Conservation (phyloP, 2,329 filamentous ascomycete genomes). For the Byssothecium circinans region DNA sequence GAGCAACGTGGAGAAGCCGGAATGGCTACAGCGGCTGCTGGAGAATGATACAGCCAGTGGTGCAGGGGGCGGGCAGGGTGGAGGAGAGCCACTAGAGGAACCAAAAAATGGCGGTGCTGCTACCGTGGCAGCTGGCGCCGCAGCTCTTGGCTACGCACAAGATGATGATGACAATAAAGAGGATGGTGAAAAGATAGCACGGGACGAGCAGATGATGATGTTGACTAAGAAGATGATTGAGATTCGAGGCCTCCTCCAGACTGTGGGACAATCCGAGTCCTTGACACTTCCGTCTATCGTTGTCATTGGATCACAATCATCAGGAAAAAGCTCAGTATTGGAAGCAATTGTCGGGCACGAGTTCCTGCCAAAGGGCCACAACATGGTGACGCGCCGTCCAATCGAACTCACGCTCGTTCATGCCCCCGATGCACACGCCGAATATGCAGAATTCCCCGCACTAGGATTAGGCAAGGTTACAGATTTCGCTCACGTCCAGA, state of each 20-base stretch:
- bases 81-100: constrained; percentile 47
- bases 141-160: constrained; percentile 76
- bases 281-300: constrained; percentile 93
- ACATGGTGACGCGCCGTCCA: constrained; percentile 95
- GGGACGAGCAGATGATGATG: constrained; percentile 99
- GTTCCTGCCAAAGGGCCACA: constrained; percentile 94
- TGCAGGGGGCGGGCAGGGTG: constrained; percentile 41
- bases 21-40: constrained; percentile 79
- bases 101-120: constrained; percentile 63
- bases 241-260: constrained; percentile 87
- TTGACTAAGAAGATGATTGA: constrained; percentile 99
- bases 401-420: constrained; percentile 97
- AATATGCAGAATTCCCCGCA: constrained; percentile 96
- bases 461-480: constrained; percentile 85
- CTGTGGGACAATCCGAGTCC: constrained; percentile 86
- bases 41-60: constrained; percentile 43
- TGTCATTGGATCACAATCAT: constrained; percentile 98
- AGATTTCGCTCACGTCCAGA: constrained; percentile 89
- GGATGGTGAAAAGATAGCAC: constrained; percentile 66
- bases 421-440: constrained; percentile 79
- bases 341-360: constrained; percentile 98
- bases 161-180: constrained; percentile 69
- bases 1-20: constrained; percentile 67
- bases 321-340: constrained; percentile 94
- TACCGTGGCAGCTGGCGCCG: constrained; percentile 70